Conservation (phyloP, 2,329 filamentous ascomycete species). For the Hypoxylon sp. region DNA sequence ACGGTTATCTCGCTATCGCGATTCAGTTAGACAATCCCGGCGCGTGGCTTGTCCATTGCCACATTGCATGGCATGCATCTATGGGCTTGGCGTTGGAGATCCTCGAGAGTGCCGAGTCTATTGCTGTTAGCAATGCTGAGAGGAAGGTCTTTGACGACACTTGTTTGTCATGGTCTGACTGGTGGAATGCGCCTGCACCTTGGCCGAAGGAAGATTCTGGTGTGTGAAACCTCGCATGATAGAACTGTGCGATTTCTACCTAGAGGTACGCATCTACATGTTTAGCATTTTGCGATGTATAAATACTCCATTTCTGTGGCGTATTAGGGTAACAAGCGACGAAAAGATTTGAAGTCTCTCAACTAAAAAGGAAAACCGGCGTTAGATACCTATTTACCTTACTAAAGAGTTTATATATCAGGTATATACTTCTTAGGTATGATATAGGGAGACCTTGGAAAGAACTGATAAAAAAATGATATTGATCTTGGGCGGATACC, state of each 20-base stretch:
- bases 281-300: neutral
- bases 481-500: no score
- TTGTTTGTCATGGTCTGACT: constrained; percentile 5
- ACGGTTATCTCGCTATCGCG: constrained; percentile 12
- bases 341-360: no score
- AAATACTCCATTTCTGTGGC: no score
- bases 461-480: no score
- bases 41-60: constrained; percentile 16
- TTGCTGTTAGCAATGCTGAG: neutral
- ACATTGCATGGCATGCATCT: constrained; percentile 21
- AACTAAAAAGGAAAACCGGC: no score
- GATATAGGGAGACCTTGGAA: no score
- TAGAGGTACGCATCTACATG: neutral
- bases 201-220: constrained; percentile 20
- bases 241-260: neutral
- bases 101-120: constrained; percentile 5
- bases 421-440: no score
- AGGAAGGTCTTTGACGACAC: constrained; percentile 9
- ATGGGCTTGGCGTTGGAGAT: constrained; percentile 14
- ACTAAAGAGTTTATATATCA: no score
- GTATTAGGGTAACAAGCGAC: no score
- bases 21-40: constrained; percentile 14
- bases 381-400: no score
- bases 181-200: constrained; percentile 13
- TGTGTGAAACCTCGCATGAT: neutral